Percentiles rank a stretch among this genome's conserved stretches.
These are phyloP conservation scores for Penicillium fuscoglaucum DNA, from an alignment of 2,329 filamentous ascomycete genomes.

Conservation along the genomic window DNA sequence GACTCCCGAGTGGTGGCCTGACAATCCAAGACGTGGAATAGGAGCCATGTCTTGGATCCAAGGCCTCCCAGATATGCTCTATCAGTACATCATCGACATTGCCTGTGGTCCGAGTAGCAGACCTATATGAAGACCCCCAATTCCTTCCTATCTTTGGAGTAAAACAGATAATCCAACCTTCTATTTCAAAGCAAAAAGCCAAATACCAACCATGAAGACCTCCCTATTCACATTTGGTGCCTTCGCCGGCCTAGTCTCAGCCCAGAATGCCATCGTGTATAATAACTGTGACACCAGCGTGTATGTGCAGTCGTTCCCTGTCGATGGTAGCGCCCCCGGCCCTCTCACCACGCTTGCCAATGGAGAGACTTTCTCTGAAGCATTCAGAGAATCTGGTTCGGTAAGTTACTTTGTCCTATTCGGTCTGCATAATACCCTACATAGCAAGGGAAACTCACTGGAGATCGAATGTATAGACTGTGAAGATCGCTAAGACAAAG, in stretches of 20 bases:
- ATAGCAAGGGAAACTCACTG: conserved; percentile 15
- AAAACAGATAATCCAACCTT: conserved; percentile 12
- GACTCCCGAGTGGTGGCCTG: conserved; percentile 12
- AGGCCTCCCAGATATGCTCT: conserved; percentile 5
- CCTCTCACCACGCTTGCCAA: conserved; percentile 24
- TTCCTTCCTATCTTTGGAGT: conserved; percentile 7
- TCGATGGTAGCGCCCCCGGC: conserved; percentile 25
- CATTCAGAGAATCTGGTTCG: conserved; percentile 25
- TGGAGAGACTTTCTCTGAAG: conserved; percentile 25
- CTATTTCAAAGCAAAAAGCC: conserved; percentile 11
- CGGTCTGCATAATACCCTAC: background rate
- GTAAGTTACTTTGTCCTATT: conserved; percentile 17
- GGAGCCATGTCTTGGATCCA: conserved; percentile 22
- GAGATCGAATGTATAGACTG: conserved; percentile 19
- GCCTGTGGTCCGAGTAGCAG: conserved; percentile 7
- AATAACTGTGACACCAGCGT: conserved; percentile 24
- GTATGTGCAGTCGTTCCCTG: conserved; percentile 29
- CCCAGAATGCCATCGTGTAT: conserved; percentile 26
- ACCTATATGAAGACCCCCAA: conserved; percentile 20
- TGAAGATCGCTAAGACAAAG: conserved; percentile 30
- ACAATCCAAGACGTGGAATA: conserved; percentile 20
- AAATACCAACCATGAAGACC: conserved; percentile 22
- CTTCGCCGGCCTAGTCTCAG: conserved; percentile 22
- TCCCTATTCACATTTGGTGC: conserved; percentile 20
- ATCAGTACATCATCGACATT: conserved; percentile 12